phyloP scores from a whole-genome alignment of 805 yeast genomes.

The Sugiyamaella marilandica region DNA sequence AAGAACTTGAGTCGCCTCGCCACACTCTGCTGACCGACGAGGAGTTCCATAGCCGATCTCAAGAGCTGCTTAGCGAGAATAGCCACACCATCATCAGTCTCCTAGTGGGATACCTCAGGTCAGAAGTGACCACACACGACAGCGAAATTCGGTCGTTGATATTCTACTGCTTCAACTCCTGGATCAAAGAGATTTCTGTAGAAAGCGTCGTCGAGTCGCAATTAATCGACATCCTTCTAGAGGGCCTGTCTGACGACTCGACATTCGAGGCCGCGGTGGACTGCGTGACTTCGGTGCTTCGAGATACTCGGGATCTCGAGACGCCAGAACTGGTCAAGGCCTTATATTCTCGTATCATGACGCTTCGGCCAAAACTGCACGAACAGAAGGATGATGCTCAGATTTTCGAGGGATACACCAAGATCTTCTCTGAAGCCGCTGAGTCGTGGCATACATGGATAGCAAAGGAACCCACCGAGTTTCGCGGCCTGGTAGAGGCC shows the following conservation, averaged over 20 bases:
- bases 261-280: constrained; percentile 83
- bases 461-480: constrained; percentile 64
- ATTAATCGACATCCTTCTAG: constrained; percentile 63
- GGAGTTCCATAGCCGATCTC: constrained; percentile 63
- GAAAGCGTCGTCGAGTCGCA: constrained; percentile 61
- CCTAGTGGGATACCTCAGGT: constrained; percentile 43
- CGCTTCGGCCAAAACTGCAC: constrained; percentile 44
- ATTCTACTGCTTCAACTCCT: constrained; percentile 74
- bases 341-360: constrained; percentile 63
- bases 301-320: constrained; percentile 72
- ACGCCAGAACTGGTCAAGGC: constrained; percentile 52
- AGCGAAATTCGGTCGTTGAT: constrained; percentile 42
- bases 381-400: constrained; percentile 50
- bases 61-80: constrained; percentile 58
- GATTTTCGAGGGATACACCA: constrained; percentile 60
- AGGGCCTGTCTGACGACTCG: constrained; percentile 49
- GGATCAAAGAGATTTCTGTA: constrained; percentile 86
- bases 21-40: constrained; percentile 76
- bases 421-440: constrained; percentile 86
- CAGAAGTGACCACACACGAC: constrained; percentile 25
- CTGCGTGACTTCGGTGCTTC: constrained; percentile 73
- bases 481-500: constrained; percentile 68
- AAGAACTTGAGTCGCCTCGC: constrained; percentile 75
- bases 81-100: constrained; percentile 64
- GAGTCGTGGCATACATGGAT: constrained; percentile 91